These are phyloP conservation scores for Guadua angustifolia DNA, from an alignment of 176 grass and related monocot species.

Conservation along the genomic window DNA sequence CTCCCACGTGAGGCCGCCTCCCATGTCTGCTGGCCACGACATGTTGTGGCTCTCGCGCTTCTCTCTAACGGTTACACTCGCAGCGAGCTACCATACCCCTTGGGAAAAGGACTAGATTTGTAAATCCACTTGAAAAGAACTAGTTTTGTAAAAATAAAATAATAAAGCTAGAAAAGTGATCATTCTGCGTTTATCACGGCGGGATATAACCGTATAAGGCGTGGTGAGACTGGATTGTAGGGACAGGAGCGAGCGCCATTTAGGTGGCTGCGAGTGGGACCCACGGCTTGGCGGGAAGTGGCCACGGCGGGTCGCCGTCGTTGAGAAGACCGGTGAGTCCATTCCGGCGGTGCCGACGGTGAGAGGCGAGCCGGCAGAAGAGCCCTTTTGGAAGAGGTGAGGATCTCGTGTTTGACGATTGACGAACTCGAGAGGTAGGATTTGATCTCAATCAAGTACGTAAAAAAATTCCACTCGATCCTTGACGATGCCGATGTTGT, in stretches of 20 bases:
- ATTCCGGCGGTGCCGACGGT: background rate
- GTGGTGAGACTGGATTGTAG: background rate
- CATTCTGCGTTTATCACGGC: constrained; percentile 16
- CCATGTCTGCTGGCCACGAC: too few relatives aligned
- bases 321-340: background rate
- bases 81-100: too few relatives aligned
- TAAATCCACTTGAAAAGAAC: too few relatives aligned
- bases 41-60: too few relatives aligned
- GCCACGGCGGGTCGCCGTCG: constrained; percentile 31
- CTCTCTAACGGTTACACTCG: too few relatives aligned
- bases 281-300: background rate
- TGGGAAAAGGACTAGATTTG: too few relatives aligned
- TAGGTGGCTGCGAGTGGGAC: background rate
- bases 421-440: background rate
- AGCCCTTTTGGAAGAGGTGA: background rate
- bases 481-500: background rate
- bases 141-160: too few relatives aligned
- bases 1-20: too few relatives aligned
- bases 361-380: background rate
- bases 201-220: background rate
- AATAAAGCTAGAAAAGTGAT: too few relatives aligned
- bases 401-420: background rate
- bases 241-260: background rate
- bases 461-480: too few relatives aligned
- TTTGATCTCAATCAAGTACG: background rate